A percentile compares a stretch with the other conserved stretches of the same genome.
Evolutionary conservation across 1,284 basidiomycete species (phyloP).

Genomic region (Paramarasmius palmivorus): DNA sequence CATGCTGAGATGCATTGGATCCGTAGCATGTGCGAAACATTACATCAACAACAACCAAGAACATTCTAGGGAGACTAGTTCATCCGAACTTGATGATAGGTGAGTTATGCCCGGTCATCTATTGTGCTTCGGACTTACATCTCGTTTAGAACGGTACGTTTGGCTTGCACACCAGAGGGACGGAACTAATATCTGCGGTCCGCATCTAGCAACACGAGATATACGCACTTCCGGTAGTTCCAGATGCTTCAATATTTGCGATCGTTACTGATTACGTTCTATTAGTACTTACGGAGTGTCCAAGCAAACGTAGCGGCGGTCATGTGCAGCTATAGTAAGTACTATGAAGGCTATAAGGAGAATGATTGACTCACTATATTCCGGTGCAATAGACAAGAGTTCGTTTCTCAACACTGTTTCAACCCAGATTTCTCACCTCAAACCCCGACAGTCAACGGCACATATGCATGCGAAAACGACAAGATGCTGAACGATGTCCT

Average conservation of each 20-base stretch:
- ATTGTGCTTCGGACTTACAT: neutral
- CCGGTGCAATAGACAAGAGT: slow-evolving; percentile 40
- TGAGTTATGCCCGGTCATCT: slow-evolving; percentile 28
- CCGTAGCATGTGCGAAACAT: slow-evolving; percentile 55
- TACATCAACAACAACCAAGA: slow-evolving; percentile 66
- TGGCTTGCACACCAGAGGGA: too few relatives aligned
- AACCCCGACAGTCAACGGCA: slow-evolving; percentile 54
- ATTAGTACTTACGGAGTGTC: slow-evolving; percentile 59
- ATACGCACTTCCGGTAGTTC: slow-evolving; percentile 48
- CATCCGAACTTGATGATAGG: slow-evolving; percentile 69
- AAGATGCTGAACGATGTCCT: slow-evolving; percentile 69
- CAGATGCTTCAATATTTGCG: slow-evolving; percentile 2
- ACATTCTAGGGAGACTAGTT: slow-evolving; percentile 50
- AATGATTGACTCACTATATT: slow-evolving; percentile 1
- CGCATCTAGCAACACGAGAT: slow-evolving; percentile 56
- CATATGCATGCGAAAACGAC: slow-evolving; percentile 69
- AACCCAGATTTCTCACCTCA: neutral
- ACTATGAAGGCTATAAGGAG: too few relatives aligned
- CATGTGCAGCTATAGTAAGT: slow-evolving; percentile 70
- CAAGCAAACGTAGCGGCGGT: slow-evolving; percentile 67
- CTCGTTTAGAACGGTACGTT: slow-evolving; percentile 29
- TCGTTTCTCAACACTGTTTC: slow-evolving; percentile 11
- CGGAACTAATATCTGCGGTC: too few relatives aligned
- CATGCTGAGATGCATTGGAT: neutral
- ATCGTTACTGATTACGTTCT: slow-evolving; percentile 13